Percentiles rank a stretch among this genome's conserved stretches.
These are phyloP conservation scores for Tuber brumale DNA, from an alignment of 495 filamentous ascomycete genomes.

Conservation along the genomic window DNA sequence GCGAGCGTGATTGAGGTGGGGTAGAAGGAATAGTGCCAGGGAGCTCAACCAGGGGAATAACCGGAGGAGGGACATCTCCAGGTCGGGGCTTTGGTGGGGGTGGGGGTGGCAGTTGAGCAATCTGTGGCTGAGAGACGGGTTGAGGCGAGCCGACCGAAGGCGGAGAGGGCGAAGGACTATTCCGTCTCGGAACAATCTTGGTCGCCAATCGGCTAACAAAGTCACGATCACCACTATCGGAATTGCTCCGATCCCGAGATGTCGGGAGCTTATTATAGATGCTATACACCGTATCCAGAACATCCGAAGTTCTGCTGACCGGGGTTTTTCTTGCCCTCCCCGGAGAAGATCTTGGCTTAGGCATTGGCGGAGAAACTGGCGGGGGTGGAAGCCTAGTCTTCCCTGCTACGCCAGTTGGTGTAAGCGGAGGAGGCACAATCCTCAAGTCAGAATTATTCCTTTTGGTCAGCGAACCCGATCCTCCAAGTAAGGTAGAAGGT, in stretches of 20 bases:
- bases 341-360: neutral
- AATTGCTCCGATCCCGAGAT: neutral
- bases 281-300: slow-evolving; percentile 3
- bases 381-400: neutral
- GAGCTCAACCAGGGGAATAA: neutral
- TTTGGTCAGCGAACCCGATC: neutral
- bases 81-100: neutral
- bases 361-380: neutral
- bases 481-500: neutral
- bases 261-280: neutral
- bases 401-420: neutral
- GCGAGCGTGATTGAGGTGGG: neutral
- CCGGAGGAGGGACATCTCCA: neutral
- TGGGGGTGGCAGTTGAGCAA: neutral
- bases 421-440: neutral
- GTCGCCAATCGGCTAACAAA: slow-evolving; percentile 4
- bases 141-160: neutral
- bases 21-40: neutral
- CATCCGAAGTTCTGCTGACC: neutral
- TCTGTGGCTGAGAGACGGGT: neutral
- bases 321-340: neutral
- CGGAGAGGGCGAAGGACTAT: neutral
- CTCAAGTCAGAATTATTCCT: slow-evolving; percentile 4
- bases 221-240: neutral
- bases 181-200: neutral